Base-by-base conservation (phyloP, 768 basidiomycete genomes). In the Naganishia randhawae region DNA sequence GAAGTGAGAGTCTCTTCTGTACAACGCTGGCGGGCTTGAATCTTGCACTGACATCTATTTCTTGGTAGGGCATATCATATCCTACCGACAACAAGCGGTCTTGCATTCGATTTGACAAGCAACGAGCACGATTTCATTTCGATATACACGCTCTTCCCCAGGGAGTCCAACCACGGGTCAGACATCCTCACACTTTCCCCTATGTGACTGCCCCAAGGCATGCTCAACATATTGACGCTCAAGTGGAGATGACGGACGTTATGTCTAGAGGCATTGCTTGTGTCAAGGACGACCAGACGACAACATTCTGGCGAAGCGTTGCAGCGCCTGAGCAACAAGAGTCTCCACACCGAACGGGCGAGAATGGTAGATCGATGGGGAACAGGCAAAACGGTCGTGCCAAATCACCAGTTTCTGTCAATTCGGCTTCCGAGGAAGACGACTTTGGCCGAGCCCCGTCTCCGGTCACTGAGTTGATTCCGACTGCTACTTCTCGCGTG, bases 211-310 rank as follows among this genome's bases (percentile, higher is more conserved):
- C 57, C 25, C 57, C 57, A 13, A 42, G 41, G 6, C 57, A 61
- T 14, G 57, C 57, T 37, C 57, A 61, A 41, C 41, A 39, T 39
- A 61, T 61, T 39, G 32, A 61, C 27, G 57, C 57, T 7, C 57
- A 61, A 61, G 57, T 61, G 19, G 57, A 61, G 27, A 61, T 61
- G 57, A 61, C 57, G 25, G 57, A 61, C 25, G 39, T 61, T 39
- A 61, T 61, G 57, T 61, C 57, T 39, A n/a, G 57, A 25, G 57
- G 57, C 14, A 61, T 61, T 39, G 57, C 57, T 11, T 61, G 57
- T 19, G 57, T 61, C 35, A 61, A 61, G 16, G 57, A 61, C 16
- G 57, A 61, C n/a, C 37, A 61, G 57, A 42, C 57, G 19, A 61
- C 57, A 22, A 61, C 57, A 25, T 41, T 61, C n/a, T 61, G 57